Percentiles rank a stretch among this genome's conserved stretches.
Evolutionary conservation across 2,329 filamentous ascomycete species (phyloP).

Genomic region (Ascocoryne sarcoides): DNA sequence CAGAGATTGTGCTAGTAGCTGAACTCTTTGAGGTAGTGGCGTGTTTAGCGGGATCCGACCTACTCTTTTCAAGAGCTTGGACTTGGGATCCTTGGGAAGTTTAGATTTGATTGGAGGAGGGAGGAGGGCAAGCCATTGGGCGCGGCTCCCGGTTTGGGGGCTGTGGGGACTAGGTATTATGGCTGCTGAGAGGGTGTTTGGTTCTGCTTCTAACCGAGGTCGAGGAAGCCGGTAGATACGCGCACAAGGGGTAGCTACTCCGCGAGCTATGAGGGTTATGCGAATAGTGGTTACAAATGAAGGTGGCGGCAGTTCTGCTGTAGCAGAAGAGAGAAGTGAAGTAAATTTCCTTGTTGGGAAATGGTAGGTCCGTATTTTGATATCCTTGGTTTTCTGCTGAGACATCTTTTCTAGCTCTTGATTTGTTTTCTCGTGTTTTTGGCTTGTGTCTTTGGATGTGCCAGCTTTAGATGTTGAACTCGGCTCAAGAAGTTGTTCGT

Average conservation of each 20-base stretch:
- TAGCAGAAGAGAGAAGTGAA: conserved; percentile 17
- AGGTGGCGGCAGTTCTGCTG: conserved; percentile 24
- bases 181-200: conserved; percentile 21
- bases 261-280: conserved; percentile 59
- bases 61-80: conserved; percentile 9
- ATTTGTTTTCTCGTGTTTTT: background rate
- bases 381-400: background rate
- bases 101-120: conserved; percentile 23
- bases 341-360: conserved; percentile 9
- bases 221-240: conserved; percentile 76
- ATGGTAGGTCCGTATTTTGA: background rate
- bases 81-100: conserved; percentile 19
- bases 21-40: conserved; percentile 27
- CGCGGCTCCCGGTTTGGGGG: conserved; percentile 25
- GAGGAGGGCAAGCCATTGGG: conserved; percentile 61
- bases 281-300: conserved; percentile 50
- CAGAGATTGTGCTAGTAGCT: conserved; percentile 40
- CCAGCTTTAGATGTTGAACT: background rate
- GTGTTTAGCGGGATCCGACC: conserved; percentile 23
- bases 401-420: background rate
- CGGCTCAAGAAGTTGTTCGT: conserved; percentile 41
- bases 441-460: too few relatives aligned
- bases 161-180: too few relatives aligned
- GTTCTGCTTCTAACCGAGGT: conserved; percentile 28
- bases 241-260: conserved; percentile 62